Percentiles rank a stretch among this genome's conserved stretches.
phyloP scores from a whole-genome alignment of 23 red algal genomes.

The Chondrus crispus region DNA sequence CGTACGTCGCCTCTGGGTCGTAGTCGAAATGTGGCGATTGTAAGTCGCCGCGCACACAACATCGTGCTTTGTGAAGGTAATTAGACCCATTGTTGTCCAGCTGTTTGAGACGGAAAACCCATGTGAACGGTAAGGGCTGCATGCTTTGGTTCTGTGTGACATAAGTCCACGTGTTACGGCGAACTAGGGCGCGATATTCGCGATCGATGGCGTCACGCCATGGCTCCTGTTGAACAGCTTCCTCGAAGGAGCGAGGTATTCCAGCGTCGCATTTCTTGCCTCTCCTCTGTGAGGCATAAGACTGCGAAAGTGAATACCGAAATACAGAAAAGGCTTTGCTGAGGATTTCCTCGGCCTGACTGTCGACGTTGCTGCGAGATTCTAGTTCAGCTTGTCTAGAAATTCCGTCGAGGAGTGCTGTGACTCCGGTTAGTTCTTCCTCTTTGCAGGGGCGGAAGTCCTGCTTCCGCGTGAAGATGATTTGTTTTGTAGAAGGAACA shows the following conservation, averaged over 20 bases:
- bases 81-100: neutral
- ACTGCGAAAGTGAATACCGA: neutral
- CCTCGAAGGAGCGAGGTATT: neutral
- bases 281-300: neutral
- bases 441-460: neutral
- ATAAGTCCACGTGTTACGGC: neutral
- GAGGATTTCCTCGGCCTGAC: neutral
- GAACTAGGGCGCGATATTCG: neutral
- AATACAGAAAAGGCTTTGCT: neutral
- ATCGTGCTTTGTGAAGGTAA: neutral
- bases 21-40: neutral
- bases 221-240: neutral
- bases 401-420: neutral
- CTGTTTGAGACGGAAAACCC: neutral
- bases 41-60: neutral
- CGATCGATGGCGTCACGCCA: neutral
- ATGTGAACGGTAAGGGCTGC: constrained; percentile 2
- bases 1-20: constrained; percentile 8
- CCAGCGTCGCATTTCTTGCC: neutral
- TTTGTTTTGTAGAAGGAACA: neutral
- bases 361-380: neutral
- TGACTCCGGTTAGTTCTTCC: neutral
- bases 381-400: neutral
- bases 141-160: neutral
- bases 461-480: neutral